Evolutionary conservation across 1,284 basidiomycete genomes (phyloP).

Genomic region (Tremellales sp.): DNA sequence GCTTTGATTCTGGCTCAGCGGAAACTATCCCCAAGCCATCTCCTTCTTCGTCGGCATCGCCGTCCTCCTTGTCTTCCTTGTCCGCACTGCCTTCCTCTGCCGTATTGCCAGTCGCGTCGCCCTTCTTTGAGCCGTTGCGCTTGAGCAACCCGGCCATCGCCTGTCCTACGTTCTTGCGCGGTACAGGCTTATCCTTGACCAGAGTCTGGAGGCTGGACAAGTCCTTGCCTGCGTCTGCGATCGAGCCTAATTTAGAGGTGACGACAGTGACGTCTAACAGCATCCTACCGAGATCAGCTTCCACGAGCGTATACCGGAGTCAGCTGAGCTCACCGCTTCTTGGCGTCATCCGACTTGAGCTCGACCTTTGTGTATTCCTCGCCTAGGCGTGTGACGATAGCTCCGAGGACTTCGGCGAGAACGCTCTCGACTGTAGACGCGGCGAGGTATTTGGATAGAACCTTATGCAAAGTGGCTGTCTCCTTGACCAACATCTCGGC

Average conservation of each 20-base stretch:
- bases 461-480: constrained; percentile 92
- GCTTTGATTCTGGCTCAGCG: neutral
- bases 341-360: constrained; percentile 72
- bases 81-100: neutral
- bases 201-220: constrained; percentile 69
- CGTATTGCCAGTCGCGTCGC: neutral
- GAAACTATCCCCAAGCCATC: constrained; percentile 4
- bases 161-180: constrained; percentile 34
- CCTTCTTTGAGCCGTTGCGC: constrained; percentile 13
- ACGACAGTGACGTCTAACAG: constrained; percentile 72
- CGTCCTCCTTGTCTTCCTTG: neutral
- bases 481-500: constrained; percentile 92
- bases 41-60: constrained; percentile 3
- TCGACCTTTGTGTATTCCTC: constrained; percentile 79
- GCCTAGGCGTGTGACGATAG: constrained; percentile 81
- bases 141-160: constrained; percentile 40
- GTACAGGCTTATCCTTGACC: constrained; percentile 63
- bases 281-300: constrained; percentile 55
- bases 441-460: constrained; percentile 84
- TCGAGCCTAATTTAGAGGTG: constrained; percentile 60
- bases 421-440: constrained; percentile 75
- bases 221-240: constrained; percentile 57
- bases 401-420: constrained; percentile 85
- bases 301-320: neutral
- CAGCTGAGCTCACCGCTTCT: constrained; percentile 62